Conservation (phyloP, 495 filamentous ascomycete genomes). For the Talaromyces liani region DNA sequence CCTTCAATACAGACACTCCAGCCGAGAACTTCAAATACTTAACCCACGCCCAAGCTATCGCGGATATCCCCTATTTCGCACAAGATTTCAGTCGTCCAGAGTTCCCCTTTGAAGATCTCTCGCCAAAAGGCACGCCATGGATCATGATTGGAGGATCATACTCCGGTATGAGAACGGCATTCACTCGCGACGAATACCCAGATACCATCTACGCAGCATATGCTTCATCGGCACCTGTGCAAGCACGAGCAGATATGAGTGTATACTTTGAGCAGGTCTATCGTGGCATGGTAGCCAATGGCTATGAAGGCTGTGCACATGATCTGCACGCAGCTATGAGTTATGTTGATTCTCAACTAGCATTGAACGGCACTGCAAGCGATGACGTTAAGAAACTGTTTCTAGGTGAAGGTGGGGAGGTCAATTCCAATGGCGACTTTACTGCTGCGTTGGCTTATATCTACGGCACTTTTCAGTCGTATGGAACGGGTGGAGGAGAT, state of each 20-base stretch:
- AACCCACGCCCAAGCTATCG: constrained; percentile 43
- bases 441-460: constrained; percentile 33
- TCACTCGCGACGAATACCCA: constrained; percentile 48
- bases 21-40: constrained; percentile 43
- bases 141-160: constrained; percentile 55
- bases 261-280: constrained; percentile 50
- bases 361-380: constrained; percentile 23
- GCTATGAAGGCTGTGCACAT: constrained; percentile 44
- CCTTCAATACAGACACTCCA: constrained; percentile 34
- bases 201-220: constrained; percentile 48
- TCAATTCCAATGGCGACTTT: constrained; percentile 44
- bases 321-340: constrained; percentile 44
- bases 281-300: constrained; percentile 42
- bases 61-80: constrained; percentile 46
- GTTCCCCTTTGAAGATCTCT: constrained; percentile 29
- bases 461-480: constrained; percentile 39
- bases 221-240: constrained; percentile 48
- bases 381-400: constrained; percentile 40
- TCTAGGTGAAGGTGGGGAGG: constrained; percentile 40
- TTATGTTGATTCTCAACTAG: constrained; percentile 44
- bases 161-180: constrained; percentile 47
- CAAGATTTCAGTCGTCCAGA: constrained; percentile 34
- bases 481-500: constrained; percentile 36
- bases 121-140: constrained; percentile 45
- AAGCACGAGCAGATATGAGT: constrained; percentile 50